Conservation (phyloP, 352 stramenopile genomes). For the Blastocystis sp. region DNA sequence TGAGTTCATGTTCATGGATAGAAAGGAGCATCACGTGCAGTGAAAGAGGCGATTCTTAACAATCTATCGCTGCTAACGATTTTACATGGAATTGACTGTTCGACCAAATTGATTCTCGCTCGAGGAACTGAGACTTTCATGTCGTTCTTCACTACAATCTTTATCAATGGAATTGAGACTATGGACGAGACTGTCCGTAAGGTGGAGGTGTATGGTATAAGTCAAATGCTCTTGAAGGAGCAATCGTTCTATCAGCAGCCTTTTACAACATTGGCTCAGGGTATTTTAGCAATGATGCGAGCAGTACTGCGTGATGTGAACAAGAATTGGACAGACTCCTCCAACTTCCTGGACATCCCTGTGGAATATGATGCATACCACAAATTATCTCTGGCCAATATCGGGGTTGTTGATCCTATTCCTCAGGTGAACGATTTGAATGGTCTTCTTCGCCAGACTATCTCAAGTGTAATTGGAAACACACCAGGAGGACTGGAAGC, state of each 20-base stretch:
- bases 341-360: background rate
- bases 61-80: slow-evolving; percentile 2
- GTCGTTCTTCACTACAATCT: background rate
- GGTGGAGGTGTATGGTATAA: background rate
- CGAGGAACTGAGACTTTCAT: background rate
- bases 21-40: slow-evolving; percentile 1
- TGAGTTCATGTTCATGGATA: background rate
- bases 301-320: background rate
- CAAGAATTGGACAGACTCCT: background rate
- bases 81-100: background rate
- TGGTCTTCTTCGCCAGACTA: background rate
- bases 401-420: slow-evolving; percentile 13
- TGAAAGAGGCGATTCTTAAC: slow-evolving; percentile 4
- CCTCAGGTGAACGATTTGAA: slow-evolving; percentile 26
- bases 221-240: background rate
- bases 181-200: background rate
- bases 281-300: slow-evolving; percentile 15
- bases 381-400: slow-evolving; percentile 50
- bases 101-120: background rate
- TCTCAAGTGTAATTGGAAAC: background rate
- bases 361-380: slow-evolving; percentile 59
- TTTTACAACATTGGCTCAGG: background rate
- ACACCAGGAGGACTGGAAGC: background rate
- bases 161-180: slow-evolving; percentile 11
- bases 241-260: background rate